Percentiles rank a stretch among this genome's conserved stretches.
Evolutionary conservation across 352 stramenopile genomes (phyloP).

Genomic region (Globisporangium spiculum): DNA sequence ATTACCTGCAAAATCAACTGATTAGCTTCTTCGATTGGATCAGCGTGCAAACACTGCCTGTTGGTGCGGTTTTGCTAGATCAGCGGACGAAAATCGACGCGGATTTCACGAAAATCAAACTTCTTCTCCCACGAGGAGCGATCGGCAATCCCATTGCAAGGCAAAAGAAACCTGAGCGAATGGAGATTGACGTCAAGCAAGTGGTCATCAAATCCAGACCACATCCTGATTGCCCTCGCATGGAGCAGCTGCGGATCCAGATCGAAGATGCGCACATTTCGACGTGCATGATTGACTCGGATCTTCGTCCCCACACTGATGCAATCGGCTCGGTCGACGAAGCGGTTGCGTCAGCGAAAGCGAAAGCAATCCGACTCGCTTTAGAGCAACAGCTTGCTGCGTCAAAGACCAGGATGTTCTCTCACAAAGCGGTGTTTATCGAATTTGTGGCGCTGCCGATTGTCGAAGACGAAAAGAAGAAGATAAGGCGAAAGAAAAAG

Average conservation of each 20-base stretch:
- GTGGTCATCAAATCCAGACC: constrained; percentile 43
- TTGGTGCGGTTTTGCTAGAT: constrained; percentile 25
- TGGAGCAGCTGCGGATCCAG: constrained; percentile 56
- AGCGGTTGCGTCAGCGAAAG: constrained; percentile 19
- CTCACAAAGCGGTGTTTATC: constrained; percentile 36
- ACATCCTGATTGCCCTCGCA: constrained; percentile 31
- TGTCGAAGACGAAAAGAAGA: constrained; percentile 23
- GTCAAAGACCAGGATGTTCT: constrained; percentile 34
- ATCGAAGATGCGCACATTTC: constrained; percentile 36
- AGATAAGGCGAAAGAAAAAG: constrained; percentile 14
- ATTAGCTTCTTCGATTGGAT: constrained; percentile 66
- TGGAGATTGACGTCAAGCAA: constrained; percentile 47
- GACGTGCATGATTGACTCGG: constrained; percentile 31
- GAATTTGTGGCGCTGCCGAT: constrained; percentile 48
- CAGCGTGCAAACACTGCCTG: constrained; percentile 44
- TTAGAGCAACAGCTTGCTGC: constrained; percentile 20
- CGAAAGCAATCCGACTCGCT: constrained; percentile 3
- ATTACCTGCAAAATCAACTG: constrained; percentile 61
- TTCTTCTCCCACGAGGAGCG: constrained; percentile 48
- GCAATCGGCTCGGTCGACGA: constrained; percentile 39
- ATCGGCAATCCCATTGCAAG: constrained; percentile 35
- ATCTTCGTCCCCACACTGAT: constrained; percentile 25
- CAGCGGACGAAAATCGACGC: constrained; percentile 61
- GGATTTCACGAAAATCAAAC: constrained; percentile 30
- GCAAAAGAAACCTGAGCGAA: constrained; percentile 43